Conservation (phyloP, 176 grass and related monocot genomes). For the Aegilops longissima region DNA sequence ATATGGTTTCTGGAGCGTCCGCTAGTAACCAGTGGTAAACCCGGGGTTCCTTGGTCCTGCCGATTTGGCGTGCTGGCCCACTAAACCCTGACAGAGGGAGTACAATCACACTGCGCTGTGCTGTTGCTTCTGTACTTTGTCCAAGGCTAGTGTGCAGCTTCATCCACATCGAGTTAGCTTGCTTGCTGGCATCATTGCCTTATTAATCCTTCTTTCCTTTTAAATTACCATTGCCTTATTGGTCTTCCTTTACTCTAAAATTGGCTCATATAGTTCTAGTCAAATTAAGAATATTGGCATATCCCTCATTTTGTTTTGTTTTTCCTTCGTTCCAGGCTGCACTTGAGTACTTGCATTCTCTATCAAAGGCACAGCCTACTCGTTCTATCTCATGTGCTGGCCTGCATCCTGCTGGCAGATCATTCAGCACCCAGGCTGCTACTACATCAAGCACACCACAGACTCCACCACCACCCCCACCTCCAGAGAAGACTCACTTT, state of each 20-base stretch:
- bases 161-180: background rate
- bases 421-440: conserved; percentile 70
- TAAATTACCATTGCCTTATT: background rate
- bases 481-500: conserved; percentile 87
- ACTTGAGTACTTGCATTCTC: conserved; percentile 37
- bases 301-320: background rate
- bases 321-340: conserved; percentile 22
- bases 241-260: background rate
- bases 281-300: background rate
- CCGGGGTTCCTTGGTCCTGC: too few species aligned
- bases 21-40: too few species aligned
- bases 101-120: background rate
- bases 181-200: background rate
- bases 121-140: background rate
- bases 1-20: too few species aligned
- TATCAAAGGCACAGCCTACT: conserved; percentile 45
- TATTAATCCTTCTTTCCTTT: background rate
- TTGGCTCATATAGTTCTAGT: background rate
- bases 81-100: too few species aligned
- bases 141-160: background rate
- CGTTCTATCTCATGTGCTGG: conserved; percentile 35
- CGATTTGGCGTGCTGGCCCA: too few species aligned
- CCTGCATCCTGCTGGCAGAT: conserved; percentile 33
- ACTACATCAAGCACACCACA: conserved; percentile 67
- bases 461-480: conserved; percentile 66